Evolutionary conservation across 2,329 filamentous ascomycete genomes (phyloP), one percentile per base, ranked within the genome.

Genomic region (Calonectria henricotiae): DNA sequence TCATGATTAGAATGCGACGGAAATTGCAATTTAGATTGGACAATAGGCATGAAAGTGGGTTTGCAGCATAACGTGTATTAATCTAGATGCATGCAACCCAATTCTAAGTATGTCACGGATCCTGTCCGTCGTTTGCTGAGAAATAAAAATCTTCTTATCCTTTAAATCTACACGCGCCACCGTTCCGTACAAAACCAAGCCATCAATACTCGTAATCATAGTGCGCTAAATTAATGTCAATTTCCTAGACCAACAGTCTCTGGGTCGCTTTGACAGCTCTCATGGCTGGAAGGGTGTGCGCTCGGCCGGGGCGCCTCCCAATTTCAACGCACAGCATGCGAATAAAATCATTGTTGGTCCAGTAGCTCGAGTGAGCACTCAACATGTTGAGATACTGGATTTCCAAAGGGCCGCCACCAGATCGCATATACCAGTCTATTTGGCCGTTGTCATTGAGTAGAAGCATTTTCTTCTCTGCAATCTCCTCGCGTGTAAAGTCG

Each of bases 341-440:
- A n/a, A 97, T 91, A 80, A 99, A 95, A 80, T 98, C 96, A 32
- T 86, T 89, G 76, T 93, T 91, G 2, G 90, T 88, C 96, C 96
- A 99, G 82, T 99, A 99, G 80, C 93, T 96, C 67, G 94, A 95
- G 82, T 99, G 96, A 9, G 96, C 96, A 68, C 94, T 94, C 65
- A 99, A 84, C 96, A 99, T 99, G 75, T 97, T 98, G 41, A 98
- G 83, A 80, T 99, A 99, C 82, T 98, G 95, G 27, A 98, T 95
- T 82, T 98, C 96, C 41, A 99, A 85, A 4, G 95, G 92, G 0
- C 96, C 96, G 1, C 94, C 93, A 0, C 94, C 93, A 8, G 94
- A 95, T 60, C 91, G 91, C 60, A 99, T 85, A 77, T 92, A 97
- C 82, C 91, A 99, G 80, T 99, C 96, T 46, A 99, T 92, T 82